A percentile compares a stretch with the other conserved stretches of the same genome.
These are phyloP conservation scores for Isoetes engelmannii DNA, from an alignment of 83 land plant species.

Conservation along the genomic window DNA sequence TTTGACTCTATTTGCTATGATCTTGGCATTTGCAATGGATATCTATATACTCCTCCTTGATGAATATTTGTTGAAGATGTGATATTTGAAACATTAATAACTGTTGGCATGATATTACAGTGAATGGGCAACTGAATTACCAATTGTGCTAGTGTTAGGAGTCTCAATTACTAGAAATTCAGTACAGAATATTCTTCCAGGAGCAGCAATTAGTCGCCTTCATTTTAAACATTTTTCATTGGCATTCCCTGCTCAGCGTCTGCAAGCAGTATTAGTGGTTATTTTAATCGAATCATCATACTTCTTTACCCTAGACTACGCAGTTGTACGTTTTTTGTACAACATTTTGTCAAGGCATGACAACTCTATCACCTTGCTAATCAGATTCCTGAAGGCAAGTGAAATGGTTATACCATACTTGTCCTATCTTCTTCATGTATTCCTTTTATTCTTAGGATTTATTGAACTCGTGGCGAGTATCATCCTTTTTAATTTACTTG, in stretches of 20 bases:
- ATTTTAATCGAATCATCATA: conserved; percentile 42
- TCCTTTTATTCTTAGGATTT: background rate
- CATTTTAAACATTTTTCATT: conserved; percentile 39
- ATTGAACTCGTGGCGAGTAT: background rate
- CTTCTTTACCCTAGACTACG: conserved; percentile 44
- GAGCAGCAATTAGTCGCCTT: conserved; percentile 44
- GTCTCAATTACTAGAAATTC: conserved; percentile 58
- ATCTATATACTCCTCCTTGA: no score
- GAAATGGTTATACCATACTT: background rate
- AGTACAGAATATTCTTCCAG: conserved; percentile 38
- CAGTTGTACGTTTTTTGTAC: conserved; percentile 44
- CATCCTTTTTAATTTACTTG: background rate
- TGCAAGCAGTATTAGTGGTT: conserved; percentile 53
- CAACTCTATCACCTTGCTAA: conserved; percentile 58
- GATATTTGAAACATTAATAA: background rate
- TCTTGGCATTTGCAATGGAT: no score
- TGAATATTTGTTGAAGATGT: background rate
- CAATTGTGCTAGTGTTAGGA: conserved; percentile 57
- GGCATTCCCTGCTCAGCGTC: conserved; percentile 50
- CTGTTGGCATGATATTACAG: conserved; percentile 26
- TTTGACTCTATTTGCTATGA: no score
- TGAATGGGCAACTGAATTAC: conserved; percentile 63
- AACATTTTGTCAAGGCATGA: conserved; percentile 51
- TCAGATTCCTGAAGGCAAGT: conserved; percentile 56
- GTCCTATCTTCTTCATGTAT: background rate